These are phyloP conservation scores for Pistacia atlantica DNA, from an alignment of 345 rosid genomes.

Conservation along the genomic window DNA sequence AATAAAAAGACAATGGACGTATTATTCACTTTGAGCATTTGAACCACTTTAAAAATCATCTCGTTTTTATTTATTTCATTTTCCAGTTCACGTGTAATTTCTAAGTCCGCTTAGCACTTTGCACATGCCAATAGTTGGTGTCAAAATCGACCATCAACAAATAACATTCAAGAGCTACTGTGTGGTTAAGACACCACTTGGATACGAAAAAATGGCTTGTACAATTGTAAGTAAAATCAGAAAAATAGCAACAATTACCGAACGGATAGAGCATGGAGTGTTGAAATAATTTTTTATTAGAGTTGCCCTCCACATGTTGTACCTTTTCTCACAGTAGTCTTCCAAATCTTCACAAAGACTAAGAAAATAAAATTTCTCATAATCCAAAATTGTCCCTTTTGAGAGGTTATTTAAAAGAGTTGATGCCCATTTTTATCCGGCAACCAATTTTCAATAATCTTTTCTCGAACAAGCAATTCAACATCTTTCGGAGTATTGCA, in stretches of 20 bases:
- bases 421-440: not conserved
- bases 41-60: too few species aligned
- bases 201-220: constrained; percentile 15
- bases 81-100: too few species aligned
- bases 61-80: too few species aligned
- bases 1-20: too few species aligned
- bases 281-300: constrained; percentile 20
- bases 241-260: constrained; percentile 18
- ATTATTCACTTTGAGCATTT: too few species aligned
- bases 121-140: too few species aligned
- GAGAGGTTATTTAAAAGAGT: constrained; percentile 15
- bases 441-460: constrained; percentile 9
- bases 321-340: not conserved
- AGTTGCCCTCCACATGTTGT: constrained; percentile 14
- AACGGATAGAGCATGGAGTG: constrained; percentile 25
- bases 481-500: constrained; percentile 16
- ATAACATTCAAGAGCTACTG: too few species aligned
- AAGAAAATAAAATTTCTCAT: not conserved
- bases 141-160: too few species aligned
- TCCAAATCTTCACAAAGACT: not conserved
- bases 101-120: too few species aligned
- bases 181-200: not conserved
- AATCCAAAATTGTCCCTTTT: not conserved
- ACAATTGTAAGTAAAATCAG: constrained; percentile 19
- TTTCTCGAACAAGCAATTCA: constrained; percentile 9